These are phyloP conservation scores for Lizanozyma gosingica DNA, from an alignment of 1,139 yeast species.

Conservation along the genomic window DNA sequence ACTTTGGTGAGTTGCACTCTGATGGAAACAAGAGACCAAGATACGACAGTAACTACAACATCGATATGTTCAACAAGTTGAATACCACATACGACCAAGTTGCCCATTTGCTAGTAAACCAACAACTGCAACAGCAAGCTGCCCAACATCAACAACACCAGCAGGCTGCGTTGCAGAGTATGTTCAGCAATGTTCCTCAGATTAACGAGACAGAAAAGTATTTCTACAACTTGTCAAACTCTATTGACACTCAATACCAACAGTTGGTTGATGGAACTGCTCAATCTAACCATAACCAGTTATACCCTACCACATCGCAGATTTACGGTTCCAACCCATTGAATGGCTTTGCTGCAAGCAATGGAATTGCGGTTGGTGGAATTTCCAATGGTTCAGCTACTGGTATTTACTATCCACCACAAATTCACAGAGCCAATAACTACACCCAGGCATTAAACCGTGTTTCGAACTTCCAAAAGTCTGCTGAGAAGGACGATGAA, in stretches of 20 bases:
- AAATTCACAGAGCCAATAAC: conserved; percentile 7
- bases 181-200: conserved; percentile 6
- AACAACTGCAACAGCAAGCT: conserved; percentile 10
- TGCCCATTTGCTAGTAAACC: not conserved
- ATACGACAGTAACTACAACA: conserved; percentile 10
- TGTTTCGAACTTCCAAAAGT: conserved; percentile 30
- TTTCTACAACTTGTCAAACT: conserved; percentile 14
- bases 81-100: conserved; percentile 13
- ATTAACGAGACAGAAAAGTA: conserved; percentile 18
- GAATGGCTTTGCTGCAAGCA: conserved; percentile 17
- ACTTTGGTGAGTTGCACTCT: conserved; percentile 11
- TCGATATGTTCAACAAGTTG: conserved; percentile 17
- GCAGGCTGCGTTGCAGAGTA: conserved; percentile 4
- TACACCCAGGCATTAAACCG: conserved; percentile 30
- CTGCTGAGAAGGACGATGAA: conserved; percentile 14
- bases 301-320: conserved; percentile 26
- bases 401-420: conserved; percentile 13
- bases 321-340: conserved; percentile 8
- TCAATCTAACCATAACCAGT: conserved; percentile 6
- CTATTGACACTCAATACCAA: conserved; percentile 13
- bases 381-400: conserved; percentile 3
- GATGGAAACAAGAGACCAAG: not conserved
- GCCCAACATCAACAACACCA: conserved; percentile 8
- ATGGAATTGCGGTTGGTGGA: conserved; percentile 11
- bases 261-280: conserved; percentile 1